A percentile compares a stretch with the other conserved stretches of the same genome.
Conservation (phyloP, 2,329 filamentous ascomycete genomes). For the Lachnellula willkommii region DNA sequence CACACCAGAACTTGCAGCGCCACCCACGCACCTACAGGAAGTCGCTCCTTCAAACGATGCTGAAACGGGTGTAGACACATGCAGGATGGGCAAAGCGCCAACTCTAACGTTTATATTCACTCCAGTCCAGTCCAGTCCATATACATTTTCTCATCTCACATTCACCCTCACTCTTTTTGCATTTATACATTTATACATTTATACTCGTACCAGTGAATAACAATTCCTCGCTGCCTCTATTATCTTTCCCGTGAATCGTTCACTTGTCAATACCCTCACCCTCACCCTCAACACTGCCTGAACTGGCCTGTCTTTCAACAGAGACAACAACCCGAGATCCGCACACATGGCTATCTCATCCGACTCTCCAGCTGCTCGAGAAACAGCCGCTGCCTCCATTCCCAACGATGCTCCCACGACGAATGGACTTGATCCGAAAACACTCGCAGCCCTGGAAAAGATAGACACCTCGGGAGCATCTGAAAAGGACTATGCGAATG, state of each 20-base stretch:
- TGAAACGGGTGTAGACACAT: slow-evolving; percentile 1
- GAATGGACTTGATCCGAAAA: neutral
- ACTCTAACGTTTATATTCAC: neutral
- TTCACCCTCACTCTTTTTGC: too few relatives aligned
- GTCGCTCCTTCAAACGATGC: slow-evolving; percentile 3
- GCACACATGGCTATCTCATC: neutral
- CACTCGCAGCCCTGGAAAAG: slow-evolving; percentile 2
- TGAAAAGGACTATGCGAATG: neutral
- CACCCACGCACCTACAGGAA: neutral
- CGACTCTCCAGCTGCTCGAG: neutral
- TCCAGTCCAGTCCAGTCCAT: too few relatives aligned
- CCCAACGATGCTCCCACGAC: neutral
- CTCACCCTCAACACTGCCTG: neutral
- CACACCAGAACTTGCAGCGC: neutral
- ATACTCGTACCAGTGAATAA: too few relatives aligned
- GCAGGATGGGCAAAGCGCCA: neutral
- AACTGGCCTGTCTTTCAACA: too few relatives aligned
- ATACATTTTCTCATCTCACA: too few relatives aligned
- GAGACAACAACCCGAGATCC: neutral
- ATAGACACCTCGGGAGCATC: slow-evolving; percentile 11
- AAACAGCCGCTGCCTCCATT: neutral
- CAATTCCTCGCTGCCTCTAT: neutral
- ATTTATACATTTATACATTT: too few relatives aligned
- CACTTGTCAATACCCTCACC: neutral
- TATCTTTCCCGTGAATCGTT: neutral